Base-by-base conservation (phyloP, 768 basidiomycete species). In the Tephrocybe sp. region DNA sequence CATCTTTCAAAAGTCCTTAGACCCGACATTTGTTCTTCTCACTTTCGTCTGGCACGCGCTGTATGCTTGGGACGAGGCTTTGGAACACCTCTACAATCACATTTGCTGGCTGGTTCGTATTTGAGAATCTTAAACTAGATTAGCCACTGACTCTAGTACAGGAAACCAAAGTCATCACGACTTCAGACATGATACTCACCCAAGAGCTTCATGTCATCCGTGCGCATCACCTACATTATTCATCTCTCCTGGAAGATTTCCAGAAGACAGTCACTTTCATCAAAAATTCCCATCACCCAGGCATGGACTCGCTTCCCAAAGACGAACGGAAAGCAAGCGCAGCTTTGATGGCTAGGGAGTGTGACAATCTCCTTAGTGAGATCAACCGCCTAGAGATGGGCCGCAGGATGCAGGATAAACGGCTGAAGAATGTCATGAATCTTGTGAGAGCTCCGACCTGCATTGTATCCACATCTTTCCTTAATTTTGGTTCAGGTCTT, bases 381-480 rank as follows among this genome's bases (percentile, higher is more conserved):
- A 75, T 81, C 5, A 64, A 73, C 30, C 69, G 82, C 33, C 59
- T 80, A 44, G 65, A 73, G 37, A 55, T 51, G 36, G 68, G 65
- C 9, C 59, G 73, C 42, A 51, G 45, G 18, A 76, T 76, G 74
- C 76, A 77, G 52, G 76, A 80, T 49, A 69, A 68, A 41, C 62
- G 77, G 41, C 49, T 80, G 47, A 76, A 74, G 61, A 79, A 80
- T 50, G 76, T 78, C 9, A 78, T 78, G 72, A 73, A 72, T 45
- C 60, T 80, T 47, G 78, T 79, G 42, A 33, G 70, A 57, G 16
- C 8, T 40, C 30, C 9, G 27, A 16, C 9, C 19, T 1, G 13
- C 19, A 72, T 79, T 48, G 77, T 77, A 59, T 39, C 73, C 6
- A 29, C 48, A 22, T 13, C 33, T 34, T 34, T 34, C 33, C 9